Evolutionary conservation across 345 rosid genomes (phyloP), one percentile per base, ranked within the genome.

Genomic region (Dimocarpus longan): DNA sequence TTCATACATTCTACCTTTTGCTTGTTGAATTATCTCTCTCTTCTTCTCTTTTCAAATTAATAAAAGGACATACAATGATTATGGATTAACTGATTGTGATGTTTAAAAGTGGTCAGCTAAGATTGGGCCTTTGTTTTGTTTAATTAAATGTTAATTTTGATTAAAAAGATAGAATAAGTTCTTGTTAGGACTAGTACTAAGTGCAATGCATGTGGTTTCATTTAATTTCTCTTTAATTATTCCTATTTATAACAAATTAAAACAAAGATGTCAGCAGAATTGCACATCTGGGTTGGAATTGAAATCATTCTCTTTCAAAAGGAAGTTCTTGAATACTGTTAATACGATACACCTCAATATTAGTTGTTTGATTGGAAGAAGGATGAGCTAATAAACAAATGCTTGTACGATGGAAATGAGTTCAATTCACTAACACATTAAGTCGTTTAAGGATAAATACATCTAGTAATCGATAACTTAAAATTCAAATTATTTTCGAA

Each of bases 91-190:
- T 42, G 60, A 65, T 50, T 9, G 78, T 48, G 78, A 75, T 75
- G 78, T 65, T 75, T 64, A 48, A 32, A 64, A 65, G 62, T n/a
- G n/a, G n/a, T n/a, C n/a, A n/a, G n/a, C n/a, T n/a, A n/a, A 60
- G 18, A 1, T 5, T 46, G 78, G 60, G 24, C 62, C 78, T 65
- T 44, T 7, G 4, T 21, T 11, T 63, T 44, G 11, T 16, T 62
- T 75, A 65, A 9, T 46, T 24, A 75, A 75, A 46, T 46, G 28
- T 19, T 52, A 75, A 75, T 19, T 74, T 46, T 13, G 19, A 43
- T n/a, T 73, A 39, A 57, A 60, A 13, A 71, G 10, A 71, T 32
- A 3, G 26, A 5, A 5, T 42, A 44, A 24, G 26, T 37, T 10
- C 7, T n/a, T 44, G 10, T 71, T 28, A 50, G 24, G 60, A 42